Base-by-base conservation (phyloP, 805 yeast genomes). In the Yarrowia sp. region DNA sequence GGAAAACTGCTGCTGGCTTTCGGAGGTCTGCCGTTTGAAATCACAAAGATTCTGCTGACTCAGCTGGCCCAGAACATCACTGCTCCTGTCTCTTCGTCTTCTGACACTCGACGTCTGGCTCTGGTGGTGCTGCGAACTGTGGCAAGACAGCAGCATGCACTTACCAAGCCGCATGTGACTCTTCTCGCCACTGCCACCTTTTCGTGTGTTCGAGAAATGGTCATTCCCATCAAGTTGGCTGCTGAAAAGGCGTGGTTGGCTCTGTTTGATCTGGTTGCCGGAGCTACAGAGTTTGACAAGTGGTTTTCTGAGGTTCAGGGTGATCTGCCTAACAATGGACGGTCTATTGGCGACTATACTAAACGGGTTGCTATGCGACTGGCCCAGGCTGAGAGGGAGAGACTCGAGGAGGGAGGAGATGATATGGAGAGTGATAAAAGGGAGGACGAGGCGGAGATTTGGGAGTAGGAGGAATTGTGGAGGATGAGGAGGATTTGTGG, bases 161-260 rank as follows among this genome's bases (percentile, higher is more conserved):
- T 83, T 24, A 77, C 90, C 56, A 76, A 77, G 65, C 85, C 88
- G 12, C 79, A 81, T 70, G 77, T 83, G 67, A 85, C 85, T 68
- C 35, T 69, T 30, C 70, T 93, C 61, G 90, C 82, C 3, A 90
- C 95, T 14, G 80, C 90, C 12, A 86, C 92, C 1, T 93, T 93
- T 74, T 78, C 87, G 0, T 87, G 95, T 73, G 87, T 93, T 43
- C 82, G 99, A 68, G 97, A 92, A 71, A 81, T 86, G n/a, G 80
- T 90, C 54, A 90, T 93, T 71, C 98, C 99, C 4, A 87, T 93
- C 69, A 92, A 92, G 71, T 80, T 93, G 67, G 97, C 98, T 1
- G 97, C 97, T 8, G 99, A 93, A 74, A 90, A 90, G 78, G 92
- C 96, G 0, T 92, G 83, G 74, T 74, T 92, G 68, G 84, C 90